Conservation (phyloP, 148 eudicot genomes). For the Oxyria digyna region DNA sequence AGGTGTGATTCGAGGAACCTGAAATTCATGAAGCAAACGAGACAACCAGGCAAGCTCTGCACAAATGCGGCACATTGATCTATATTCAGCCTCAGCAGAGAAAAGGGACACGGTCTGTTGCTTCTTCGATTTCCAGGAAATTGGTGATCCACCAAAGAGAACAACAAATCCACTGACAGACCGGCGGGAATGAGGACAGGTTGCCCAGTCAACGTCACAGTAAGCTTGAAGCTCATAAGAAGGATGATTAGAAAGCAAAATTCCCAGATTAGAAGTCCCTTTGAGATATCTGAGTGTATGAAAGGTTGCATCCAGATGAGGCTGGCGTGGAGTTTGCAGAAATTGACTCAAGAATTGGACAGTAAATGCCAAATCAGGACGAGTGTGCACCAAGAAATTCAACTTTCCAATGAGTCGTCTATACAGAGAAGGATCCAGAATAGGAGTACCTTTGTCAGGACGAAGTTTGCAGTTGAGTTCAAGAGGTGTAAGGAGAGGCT, state of each 20-base stretch:
- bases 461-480: neutral
- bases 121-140: too few relatives aligned
- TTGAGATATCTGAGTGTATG: neutral
- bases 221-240: neutral
- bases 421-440: neutral
- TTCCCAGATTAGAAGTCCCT: neutral
- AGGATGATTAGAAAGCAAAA: too few relatives aligned
- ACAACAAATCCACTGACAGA: too few relatives aligned
- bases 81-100: too few relatives aligned
- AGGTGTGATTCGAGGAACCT: too few relatives aligned
- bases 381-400: neutral
- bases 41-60: too few relatives aligned
- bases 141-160: too few relatives aligned
- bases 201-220: too few relatives aligned
- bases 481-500: neutral
- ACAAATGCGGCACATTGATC: too few relatives aligned
- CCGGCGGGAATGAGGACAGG: too few relatives aligned
- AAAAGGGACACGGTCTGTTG: too few relatives aligned
- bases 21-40: too few relatives aligned
- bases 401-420: neutral
- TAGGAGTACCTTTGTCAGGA: neutral
- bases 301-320: neutral
- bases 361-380: neutral
- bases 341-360: neutral
- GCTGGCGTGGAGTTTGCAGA: neutral